phyloP scores from a whole-genome alignment of 1,284 basidiomycete species.

The Malassezia slooffiae region DNA sequence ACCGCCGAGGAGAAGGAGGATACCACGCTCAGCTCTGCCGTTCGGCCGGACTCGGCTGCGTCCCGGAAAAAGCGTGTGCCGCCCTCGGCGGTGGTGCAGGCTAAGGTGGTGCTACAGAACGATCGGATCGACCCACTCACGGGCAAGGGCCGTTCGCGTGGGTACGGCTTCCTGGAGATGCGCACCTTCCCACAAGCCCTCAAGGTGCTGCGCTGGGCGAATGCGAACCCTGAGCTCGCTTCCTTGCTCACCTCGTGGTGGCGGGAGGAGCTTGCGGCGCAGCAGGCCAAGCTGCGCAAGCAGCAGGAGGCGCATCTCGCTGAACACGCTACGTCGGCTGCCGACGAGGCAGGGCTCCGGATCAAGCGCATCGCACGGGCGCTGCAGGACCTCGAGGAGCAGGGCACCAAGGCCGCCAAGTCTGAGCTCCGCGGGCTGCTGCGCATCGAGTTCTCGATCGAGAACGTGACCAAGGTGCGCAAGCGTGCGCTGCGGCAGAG shows the following conservation, averaged over 20 bases:
- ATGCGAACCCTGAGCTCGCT: constrained; percentile 58
- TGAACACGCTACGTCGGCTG: constrained; percentile 19
- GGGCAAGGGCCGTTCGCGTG: constrained; percentile 73
- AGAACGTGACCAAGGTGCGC: constrained; percentile 35
- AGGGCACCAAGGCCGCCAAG: constrained; percentile 17
- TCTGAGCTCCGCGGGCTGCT: constrained; percentile 34
- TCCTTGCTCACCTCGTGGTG: constrained; percentile 32
- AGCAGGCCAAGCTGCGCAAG: constrained; percentile 20
- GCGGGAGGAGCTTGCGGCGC: constrained; percentile 30
- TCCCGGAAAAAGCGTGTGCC: constrained; percentile 50
- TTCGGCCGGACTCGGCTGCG: constrained; percentile 25
- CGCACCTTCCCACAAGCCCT: constrained; percentile 75
- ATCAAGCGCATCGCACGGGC: constrained; percentile 25
- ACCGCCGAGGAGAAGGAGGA: constrained; percentile 62
- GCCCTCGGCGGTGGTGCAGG: constrained; percentile 59
- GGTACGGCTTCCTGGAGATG: constrained; percentile 94
- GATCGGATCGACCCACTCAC: constrained; percentile 79
- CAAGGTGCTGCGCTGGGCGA: constrained; percentile 81
- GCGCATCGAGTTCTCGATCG: constrained; percentile 43
- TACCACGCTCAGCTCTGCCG: constrained; percentile 19
- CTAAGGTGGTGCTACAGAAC: constrained; percentile 74
- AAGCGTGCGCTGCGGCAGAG: constrained; percentile 31
- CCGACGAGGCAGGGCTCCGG: constrained; percentile 20
- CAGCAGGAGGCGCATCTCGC: constrained; percentile 31
- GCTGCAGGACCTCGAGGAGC: constrained; percentile 22